Conservation (phyloP, 768 basidiomycete species). For the Psilocybe tampanensis region DNA sequence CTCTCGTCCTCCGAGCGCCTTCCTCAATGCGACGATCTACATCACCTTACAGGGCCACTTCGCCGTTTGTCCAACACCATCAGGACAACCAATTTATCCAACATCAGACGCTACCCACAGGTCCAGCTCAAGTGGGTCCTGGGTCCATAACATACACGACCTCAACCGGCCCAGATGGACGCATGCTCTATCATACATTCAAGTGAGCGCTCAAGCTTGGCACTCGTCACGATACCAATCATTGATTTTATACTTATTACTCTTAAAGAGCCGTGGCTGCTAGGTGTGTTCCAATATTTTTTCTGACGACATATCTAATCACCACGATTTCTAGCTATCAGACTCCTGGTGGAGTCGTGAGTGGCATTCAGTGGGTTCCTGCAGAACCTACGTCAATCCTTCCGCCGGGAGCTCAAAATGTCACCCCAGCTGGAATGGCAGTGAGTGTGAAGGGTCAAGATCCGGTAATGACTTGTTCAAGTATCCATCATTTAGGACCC, state of each 20-base stretch:
- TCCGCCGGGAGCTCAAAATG: slow-evolving; percentile 63
- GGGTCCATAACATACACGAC: slow-evolving; percentile 80
- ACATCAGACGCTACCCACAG: slow-evolving; percentile 24
- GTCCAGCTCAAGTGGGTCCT: slow-evolving; percentile 52
- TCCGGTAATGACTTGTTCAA: background rate
- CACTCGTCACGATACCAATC: slow-evolving; percentile 4
- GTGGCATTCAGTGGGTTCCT: slow-evolving; percentile 69
- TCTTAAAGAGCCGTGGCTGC: slow-evolving; percentile 66
- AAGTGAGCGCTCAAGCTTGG: slow-evolving; percentile 46
- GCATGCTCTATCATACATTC: slow-evolving; percentile 70
- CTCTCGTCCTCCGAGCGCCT: background rate
- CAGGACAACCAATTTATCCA: slow-evolving; percentile 22
- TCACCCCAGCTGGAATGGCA: slow-evolving; percentile 26
- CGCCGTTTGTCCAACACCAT: slow-evolving; percentile 19
- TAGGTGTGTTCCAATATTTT: slow-evolving; percentile 48
- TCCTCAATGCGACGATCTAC: slow-evolving; percentile 32
- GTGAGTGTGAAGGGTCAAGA: background rate
- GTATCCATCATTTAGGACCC: slow-evolving; percentile 5
- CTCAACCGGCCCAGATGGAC: slow-evolving; percentile 61
- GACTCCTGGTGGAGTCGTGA: slow-evolving; percentile 66
- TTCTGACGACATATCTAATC: slow-evolving; percentile 19
- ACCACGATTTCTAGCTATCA: slow-evolving; percentile 57
- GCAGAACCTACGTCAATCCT: slow-evolving; percentile 66
- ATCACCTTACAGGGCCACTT: slow-evolving; percentile 35
- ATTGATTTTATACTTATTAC: slow-evolving; percentile 19